phyloP scores from a whole-genome alignment of 257 asterid genomes.

The Striga asiatica region DNA sequence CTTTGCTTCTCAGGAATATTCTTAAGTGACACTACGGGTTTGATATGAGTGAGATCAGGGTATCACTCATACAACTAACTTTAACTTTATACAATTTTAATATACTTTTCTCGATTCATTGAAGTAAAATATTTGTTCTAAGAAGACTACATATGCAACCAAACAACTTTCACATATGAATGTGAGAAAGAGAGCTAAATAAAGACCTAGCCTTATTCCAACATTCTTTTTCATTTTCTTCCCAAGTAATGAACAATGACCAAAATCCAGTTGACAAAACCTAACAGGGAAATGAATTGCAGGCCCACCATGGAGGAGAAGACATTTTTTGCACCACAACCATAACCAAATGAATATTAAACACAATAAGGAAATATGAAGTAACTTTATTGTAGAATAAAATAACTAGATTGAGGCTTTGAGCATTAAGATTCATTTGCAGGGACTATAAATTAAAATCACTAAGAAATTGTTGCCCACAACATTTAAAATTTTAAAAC shows the following conservation, averaged over 20 bases:
- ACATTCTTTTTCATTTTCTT: neutral
- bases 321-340: constrained; percentile 53
- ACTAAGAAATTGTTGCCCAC: neutral
- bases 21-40: neutral
- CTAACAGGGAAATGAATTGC: constrained; percentile 28
- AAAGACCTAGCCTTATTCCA: neutral
- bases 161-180: no score
- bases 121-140: neutral
- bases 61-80: no score
- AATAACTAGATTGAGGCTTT: no score
- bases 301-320: constrained; percentile 89
- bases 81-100: no score
- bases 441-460: constrained; percentile 1
- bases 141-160: neutral
- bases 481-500: neutral
- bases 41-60: no score
- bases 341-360: constrained; percentile 10
- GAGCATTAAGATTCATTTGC: constrained; percentile 1
- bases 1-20: no score
- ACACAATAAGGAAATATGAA: neutral
- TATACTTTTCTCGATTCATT: neutral
- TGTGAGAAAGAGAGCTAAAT: neutral
- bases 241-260: neutral
- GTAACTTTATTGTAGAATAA: neutral
- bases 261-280: neutral